Percentiles rank a stretch among this genome's conserved stretches.
Conservation (phyloP, 257 asterid species). For the Ballota nigra region DNA sequence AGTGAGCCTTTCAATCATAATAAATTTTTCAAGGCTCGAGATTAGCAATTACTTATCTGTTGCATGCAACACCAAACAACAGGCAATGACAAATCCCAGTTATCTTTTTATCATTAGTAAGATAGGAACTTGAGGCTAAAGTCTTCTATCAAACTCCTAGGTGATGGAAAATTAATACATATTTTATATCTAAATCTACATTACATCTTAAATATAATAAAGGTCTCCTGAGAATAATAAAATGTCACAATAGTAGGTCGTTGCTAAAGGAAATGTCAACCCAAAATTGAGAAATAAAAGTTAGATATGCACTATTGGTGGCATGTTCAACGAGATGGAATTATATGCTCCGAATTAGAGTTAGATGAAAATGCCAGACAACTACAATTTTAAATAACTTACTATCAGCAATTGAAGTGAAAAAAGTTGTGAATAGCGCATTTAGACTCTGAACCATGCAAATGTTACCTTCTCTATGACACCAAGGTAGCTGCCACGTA, state of each 20-base stretch:
- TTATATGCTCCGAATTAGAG: not conserved
- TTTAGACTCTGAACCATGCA: slow-evolving; percentile 20
- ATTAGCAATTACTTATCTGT: not conserved
- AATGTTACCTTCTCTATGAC: slow-evolving; percentile 77
- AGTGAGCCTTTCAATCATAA: too few species aligned
- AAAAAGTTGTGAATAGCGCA: not conserved
- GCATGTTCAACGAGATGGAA: not conserved
- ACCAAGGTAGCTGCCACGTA: slow-evolving; percentile 93
- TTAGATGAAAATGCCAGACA: not conserved
- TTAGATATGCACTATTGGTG: not conserved
- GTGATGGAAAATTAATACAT: not conserved
- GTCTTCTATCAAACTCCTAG: not conserved
- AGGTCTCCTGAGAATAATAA: not conserved
- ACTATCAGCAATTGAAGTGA: not conserved
- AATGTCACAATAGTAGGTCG: not conserved
- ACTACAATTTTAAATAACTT: not conserved
- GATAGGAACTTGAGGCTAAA: not conserved
- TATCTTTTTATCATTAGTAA: not conserved
- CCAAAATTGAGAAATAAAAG: not conserved
- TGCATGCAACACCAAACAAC: slow-evolving; percentile 9
- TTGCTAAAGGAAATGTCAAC: not conserved
- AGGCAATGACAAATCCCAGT: not conserved
- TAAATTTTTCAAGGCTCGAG: too few species aligned
- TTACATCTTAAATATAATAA: not conserved
- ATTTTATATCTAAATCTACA: not conserved